A percentile compares a stretch with the other conserved stretches of the same genome.
phyloP scores from a whole-genome alignment of 192 early-diverging fungal species.

The Chytriomyces sp. region DNA sequence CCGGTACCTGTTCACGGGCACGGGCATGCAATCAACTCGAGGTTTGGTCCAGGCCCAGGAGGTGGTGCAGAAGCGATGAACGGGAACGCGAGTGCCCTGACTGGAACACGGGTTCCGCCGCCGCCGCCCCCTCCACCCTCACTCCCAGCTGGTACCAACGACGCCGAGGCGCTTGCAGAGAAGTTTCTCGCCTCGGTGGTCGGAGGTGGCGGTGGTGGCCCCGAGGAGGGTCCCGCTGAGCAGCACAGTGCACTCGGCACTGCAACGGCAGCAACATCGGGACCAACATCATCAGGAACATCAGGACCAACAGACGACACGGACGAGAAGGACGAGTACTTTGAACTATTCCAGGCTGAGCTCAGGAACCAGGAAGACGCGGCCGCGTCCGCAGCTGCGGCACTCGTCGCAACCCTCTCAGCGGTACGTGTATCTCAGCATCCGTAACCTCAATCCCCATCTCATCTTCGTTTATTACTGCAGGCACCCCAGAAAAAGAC shows the following conservation, averaged over 20 bases:
- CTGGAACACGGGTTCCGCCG: too few species aligned
- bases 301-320: background rate
- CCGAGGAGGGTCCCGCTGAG: background rate
- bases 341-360: conserved; percentile 22
- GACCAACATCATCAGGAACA: background rate
- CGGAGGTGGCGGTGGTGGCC: too few species aligned
- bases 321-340: conserved; percentile 16
- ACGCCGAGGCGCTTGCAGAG: too few species aligned
- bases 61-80: too few species aligned
- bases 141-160: too few species aligned
- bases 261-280: background rate
- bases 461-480: background rate
- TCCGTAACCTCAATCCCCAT: background rate
- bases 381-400: background rate
- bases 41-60: too few species aligned
- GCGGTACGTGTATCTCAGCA: background rate
- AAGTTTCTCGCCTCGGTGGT: too few species aligned
- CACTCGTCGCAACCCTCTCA: background rate
- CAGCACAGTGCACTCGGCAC: background rate
- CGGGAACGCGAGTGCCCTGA: too few species aligned
- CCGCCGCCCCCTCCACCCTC: too few species aligned
- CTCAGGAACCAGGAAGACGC: background rate
- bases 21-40: too few species aligned
- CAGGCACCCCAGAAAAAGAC: conserved; percentile 55
- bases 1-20: too few species aligned